Evolutionary conservation across 129 eudicot species (phyloP).

Genomic region (Saussurea involucrata): DNA sequence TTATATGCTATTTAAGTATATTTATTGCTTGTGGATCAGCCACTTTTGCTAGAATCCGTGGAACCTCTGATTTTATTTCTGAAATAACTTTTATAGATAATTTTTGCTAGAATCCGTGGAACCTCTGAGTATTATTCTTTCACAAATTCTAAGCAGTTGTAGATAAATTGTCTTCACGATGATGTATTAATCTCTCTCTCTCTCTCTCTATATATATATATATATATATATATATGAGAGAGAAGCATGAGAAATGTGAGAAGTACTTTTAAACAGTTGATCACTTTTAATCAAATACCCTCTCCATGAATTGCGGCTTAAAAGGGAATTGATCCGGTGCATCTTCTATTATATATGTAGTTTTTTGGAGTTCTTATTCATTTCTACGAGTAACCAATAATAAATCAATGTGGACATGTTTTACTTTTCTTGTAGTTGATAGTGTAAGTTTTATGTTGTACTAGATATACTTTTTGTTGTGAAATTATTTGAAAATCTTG

Average conservation of each 20-base stretch:
- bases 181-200: too few relatives aligned
- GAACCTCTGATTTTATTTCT: not conserved
- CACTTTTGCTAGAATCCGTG: not conserved
- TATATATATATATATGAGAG: too few relatives aligned
- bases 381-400: not conserved
- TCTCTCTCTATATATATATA: too few relatives aligned
- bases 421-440: not conserved
- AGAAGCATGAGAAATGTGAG: too few relatives aligned
- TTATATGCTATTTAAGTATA: slow-evolving; percentile 13
- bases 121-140: not conserved
- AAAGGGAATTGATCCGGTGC: too few relatives aligned
- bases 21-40: slow-evolving; percentile 4
- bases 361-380: not conserved
- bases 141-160: too few relatives aligned
- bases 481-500: not conserved
- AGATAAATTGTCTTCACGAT: not conserved
- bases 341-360: not conserved
- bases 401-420: not conserved
- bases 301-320: too few relatives aligned
- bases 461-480: not conserved
- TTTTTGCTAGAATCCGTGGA: not conserved
- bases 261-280: too few relatives aligned
- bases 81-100: not conserved
- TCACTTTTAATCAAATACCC: too few relatives aligned
- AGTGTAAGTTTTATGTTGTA: not conserved